Conservation (phyloP, 2,329 filamentous ascomycete species). For the Cordyceps javanica region DNA sequence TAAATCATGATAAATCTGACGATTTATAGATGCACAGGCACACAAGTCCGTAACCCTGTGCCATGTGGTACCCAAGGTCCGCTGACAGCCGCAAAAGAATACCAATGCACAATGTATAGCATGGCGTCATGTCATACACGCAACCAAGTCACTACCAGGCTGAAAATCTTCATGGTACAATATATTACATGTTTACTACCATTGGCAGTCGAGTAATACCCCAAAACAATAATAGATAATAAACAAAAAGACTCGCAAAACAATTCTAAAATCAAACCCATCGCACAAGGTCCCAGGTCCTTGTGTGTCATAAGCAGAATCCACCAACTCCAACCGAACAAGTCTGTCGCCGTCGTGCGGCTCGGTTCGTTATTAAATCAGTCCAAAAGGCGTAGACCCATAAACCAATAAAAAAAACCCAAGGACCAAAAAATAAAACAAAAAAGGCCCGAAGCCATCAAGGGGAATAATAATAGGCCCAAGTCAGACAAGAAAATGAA, state of each 20-base stretch:
- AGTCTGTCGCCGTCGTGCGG: constrained; percentile 8
- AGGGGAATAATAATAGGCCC: not conserved
- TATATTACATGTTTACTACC: not conserved
- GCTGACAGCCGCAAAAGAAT: not conserved
- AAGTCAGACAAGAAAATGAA: not conserved
- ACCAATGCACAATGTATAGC: not conserved
- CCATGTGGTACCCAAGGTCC: not conserved
- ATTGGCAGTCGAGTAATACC: not conserved
- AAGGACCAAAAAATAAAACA: not conserved
- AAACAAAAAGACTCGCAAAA: not conserved
- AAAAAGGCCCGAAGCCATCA: not conserved
- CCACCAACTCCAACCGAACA: constrained; percentile 4
- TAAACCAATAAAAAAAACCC: not conserved
- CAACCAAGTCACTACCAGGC: not conserved
- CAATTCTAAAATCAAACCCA: not conserved
- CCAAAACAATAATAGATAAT: not conserved
- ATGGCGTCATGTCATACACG: not conserved
- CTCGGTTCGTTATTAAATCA: not conserved
- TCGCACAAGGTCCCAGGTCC: not conserved
- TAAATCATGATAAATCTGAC: not conserved
- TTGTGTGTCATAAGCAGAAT: not conserved
- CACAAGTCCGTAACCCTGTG: too few relatives aligned
- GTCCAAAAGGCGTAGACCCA: not conserved
- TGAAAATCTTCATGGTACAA: not conserved
- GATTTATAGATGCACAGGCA: not conserved